Evolutionary conservation across 257 asterid species (phyloP).

Genomic region (Lithospermum erythrorhizon): DNA sequence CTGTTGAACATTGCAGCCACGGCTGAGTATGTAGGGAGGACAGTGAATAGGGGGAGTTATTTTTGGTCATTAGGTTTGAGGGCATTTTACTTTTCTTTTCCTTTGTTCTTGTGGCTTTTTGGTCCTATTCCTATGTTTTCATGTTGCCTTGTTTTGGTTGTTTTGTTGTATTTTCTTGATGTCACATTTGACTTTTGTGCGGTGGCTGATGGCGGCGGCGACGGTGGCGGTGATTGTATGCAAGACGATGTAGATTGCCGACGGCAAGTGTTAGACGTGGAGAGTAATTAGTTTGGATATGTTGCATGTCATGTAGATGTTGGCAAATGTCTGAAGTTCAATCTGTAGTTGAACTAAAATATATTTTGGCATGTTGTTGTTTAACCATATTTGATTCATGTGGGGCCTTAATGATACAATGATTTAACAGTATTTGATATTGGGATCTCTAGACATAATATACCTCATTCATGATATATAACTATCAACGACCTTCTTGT

Average conservation of each 20-base stretch:
- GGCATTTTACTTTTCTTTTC: slow-evolving; percentile 74
- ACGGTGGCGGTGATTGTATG: slow-evolving; percentile 7
- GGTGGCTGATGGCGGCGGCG: slow-evolving; percentile 2
- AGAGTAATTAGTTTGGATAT: slow-evolving; percentile 4
- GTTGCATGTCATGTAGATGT: neutral
- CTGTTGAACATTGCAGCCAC: slow-evolving; percentile 17
- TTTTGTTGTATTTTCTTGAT: slow-evolving; percentile 60
- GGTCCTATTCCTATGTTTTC: slow-evolving; percentile 84
- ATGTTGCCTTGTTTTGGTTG: slow-evolving; percentile 40
- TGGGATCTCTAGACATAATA: too few species aligned
- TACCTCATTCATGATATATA: too few species aligned
- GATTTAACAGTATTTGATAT: too few species aligned
- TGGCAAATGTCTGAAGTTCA: neutral
- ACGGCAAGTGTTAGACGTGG: neutral
- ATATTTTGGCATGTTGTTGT: neutral
- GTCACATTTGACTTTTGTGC: slow-evolving; percentile 27
- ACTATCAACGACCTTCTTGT: too few species aligned
- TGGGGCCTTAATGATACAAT: too few species aligned
- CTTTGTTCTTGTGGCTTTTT: slow-evolving; percentile 80
- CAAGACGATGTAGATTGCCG: neutral
- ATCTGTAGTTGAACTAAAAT: too few species aligned
- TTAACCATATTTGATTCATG: neutral
- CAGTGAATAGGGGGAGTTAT: slow-evolving; percentile 64
- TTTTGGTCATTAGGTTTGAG: slow-evolving; percentile 90
- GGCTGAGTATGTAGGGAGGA: slow-evolving; percentile 51